Percentiles rank a stretch among this genome's conserved stretches.
These are phyloP conservation scores for Candida patagonica DNA, from an alignment of 805 yeast genomes.

Conservation along the genomic window DNA sequence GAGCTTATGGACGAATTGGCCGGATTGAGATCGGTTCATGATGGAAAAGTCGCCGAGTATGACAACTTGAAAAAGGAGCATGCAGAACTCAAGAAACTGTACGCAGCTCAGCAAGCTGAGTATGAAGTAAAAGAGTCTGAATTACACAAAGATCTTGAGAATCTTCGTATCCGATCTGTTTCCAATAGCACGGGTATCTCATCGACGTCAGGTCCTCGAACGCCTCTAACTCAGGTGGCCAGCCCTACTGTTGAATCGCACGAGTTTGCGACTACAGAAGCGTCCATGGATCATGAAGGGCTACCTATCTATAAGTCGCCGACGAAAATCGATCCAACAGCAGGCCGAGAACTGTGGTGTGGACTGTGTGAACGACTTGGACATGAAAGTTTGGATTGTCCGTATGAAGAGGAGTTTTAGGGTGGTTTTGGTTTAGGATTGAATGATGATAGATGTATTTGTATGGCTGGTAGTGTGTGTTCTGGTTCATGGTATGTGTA, in stretches of 20 bases:
- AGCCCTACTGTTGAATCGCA: background rate
- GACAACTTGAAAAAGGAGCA: slow-evolving; percentile 17
- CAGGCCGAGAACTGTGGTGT: slow-evolving; percentile 79
- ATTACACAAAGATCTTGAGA: slow-evolving; percentile 22
- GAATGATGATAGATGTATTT: too few relatives aligned
- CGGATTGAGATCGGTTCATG: slow-evolving; percentile 20
- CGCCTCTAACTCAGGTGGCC: slow-evolving; percentile 4
- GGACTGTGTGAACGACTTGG: slow-evolving; percentile 89
- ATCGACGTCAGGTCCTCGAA: slow-evolving; percentile 5
- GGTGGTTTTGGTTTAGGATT: too few relatives aligned
- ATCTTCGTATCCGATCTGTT: slow-evolving; percentile 6
- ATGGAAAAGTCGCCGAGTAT: too few relatives aligned
- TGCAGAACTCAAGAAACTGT: slow-evolving; percentile 19
- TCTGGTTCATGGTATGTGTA: too few relatives aligned
- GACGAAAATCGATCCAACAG: slow-evolving; percentile 49
- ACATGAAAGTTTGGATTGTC: slow-evolving; percentile 81
- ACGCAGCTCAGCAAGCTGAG: too few relatives aligned
- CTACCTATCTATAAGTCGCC: slow-evolving; percentile 24
- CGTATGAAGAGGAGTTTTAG: slow-evolving; percentile 59
- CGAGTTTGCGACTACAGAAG: background rate
- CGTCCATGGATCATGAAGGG: background rate
- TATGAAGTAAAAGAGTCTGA: slow-evolving; percentile 25
- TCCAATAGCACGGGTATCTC: slow-evolving; percentile 5
- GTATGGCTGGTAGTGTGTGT: too few relatives aligned
- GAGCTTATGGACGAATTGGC: slow-evolving; percentile 22